Evolutionary conservation across 2,329 filamentous ascomycete species (phyloP).

Genomic region (Aspergillus sp.): DNA sequence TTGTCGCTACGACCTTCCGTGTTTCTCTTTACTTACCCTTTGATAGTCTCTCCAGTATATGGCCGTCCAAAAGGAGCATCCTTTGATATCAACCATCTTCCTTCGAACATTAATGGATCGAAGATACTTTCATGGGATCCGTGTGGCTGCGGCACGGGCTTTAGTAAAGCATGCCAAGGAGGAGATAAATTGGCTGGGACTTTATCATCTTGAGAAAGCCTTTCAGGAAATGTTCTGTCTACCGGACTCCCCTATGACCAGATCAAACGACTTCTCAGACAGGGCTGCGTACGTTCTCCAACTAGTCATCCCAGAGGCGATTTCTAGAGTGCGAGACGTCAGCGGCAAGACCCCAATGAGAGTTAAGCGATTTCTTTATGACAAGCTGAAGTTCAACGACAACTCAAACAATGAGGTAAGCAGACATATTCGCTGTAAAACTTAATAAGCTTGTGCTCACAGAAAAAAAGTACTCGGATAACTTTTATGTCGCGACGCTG

Average conservation of each 20-base stretch:
- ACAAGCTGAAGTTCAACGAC: constrained; percentile 90
- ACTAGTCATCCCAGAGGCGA: constrained; percentile 75
- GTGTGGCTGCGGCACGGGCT: constrained; percentile 77
- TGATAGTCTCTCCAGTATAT: constrained; percentile 70
- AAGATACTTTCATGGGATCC: constrained; percentile 91
- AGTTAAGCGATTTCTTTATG: constrained; percentile 80
- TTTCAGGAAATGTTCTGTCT: constrained; percentile 90
- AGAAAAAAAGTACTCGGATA: constrained; percentile 69
- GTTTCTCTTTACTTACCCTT: neutral
- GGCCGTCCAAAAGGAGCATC: constrained; percentile 65
- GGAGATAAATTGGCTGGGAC: constrained; percentile 71
- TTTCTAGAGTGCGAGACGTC: constrained; percentile 73
- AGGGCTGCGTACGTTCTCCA: constrained; percentile 83
- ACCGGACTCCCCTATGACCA: constrained; percentile 72
- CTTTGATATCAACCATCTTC: constrained; percentile 84
- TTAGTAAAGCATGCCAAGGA: constrained; percentile 74
- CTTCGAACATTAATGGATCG: constrained; percentile 85
- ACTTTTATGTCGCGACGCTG: constrained; percentile 80
- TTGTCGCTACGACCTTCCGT: constrained; percentile 17
- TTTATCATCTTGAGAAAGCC: constrained; percentile 79
- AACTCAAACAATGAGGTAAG: constrained; percentile 75
- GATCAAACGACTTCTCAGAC: constrained; percentile 88
- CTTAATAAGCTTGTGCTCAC: constrained; percentile 4
- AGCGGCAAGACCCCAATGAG: constrained; percentile 74
- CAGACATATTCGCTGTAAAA: neutral